Percentiles rank a stretch among this genome's conserved stretches.
Conservation (phyloP, 2,329 filamentous ascomycete genomes). For the Lomentospora prolificans region DNA sequence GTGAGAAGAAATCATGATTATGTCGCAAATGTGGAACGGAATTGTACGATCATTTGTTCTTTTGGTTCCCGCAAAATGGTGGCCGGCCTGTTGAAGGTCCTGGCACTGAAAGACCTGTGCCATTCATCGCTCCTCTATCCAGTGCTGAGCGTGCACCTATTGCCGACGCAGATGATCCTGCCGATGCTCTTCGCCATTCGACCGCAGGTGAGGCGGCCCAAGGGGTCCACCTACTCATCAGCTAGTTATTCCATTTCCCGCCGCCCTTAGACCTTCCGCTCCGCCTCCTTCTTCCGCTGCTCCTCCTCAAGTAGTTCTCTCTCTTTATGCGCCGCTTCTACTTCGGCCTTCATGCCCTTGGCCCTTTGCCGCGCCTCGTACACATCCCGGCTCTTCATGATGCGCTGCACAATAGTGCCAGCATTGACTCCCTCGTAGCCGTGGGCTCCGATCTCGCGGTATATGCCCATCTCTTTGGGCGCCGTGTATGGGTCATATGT, state of each 20-base stretch:
- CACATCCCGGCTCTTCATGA: slow-evolving; percentile 73
- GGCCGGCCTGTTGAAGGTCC: slow-evolving; percentile 7
- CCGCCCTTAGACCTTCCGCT: slow-evolving; percentile 17
- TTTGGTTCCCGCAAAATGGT: not conserved
- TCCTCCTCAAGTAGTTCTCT: slow-evolving; percentile 54
- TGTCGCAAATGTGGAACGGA: too few relatives aligned
- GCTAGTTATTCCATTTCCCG: too few relatives aligned
- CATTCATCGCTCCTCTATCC: too few relatives aligned
- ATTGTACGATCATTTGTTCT: not conserved
- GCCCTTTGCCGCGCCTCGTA: slow-evolving; percentile 88
- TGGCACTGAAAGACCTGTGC: too few relatives aligned
- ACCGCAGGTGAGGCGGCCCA: too few relatives aligned
- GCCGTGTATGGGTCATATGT: slow-evolving; percentile 74
- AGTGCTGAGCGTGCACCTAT: too few relatives aligned
- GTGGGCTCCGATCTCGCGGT: slow-evolving; percentile 67
- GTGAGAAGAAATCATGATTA: too few relatives aligned
- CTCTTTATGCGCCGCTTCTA: slow-evolving; percentile 56
- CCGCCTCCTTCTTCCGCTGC: slow-evolving; percentile 38
- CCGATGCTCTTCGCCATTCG: too few relatives aligned
- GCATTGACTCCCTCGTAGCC: slow-evolving; percentile 82
- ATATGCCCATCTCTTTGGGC: slow-evolving; percentile 75
- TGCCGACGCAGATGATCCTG: too few relatives aligned
- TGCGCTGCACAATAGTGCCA: slow-evolving; percentile 81
- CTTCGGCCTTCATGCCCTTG: slow-evolving; percentile 77
- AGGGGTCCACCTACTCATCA: too few relatives aligned